Percentiles rank a stretch among this genome's conserved stretches.
These are phyloP conservation scores for Miscanthus sacchariflorus DNA, from an alignment of 202 grass and related monocot species.

Conservation along the genomic window DNA sequence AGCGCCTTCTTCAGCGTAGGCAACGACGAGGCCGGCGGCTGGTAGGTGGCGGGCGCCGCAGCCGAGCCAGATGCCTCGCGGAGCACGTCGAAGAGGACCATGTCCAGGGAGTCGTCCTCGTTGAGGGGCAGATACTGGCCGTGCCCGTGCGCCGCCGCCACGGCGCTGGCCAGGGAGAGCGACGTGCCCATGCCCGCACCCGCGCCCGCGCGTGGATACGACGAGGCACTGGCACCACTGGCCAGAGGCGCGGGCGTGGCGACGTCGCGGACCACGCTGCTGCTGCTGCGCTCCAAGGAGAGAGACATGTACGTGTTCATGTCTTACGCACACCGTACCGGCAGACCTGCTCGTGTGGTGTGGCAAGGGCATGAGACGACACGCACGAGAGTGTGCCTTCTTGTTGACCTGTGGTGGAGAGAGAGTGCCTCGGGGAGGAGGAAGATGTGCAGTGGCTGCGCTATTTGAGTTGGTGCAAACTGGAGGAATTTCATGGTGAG, in stretches of 20 bases:
- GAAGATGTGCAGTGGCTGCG: background rate
- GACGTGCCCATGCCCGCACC: slow-evolving; percentile 33
- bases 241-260: background rate
- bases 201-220: background rate
- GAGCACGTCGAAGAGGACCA: slow-evolving; percentile 93
- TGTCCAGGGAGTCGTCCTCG: slow-evolving; percentile 95
- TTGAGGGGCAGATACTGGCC: slow-evolving; percentile 70
- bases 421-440: background rate
- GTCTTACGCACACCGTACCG: background rate
- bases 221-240: background rate
- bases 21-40: slow-evolving; percentile 13
- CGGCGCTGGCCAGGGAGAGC: slow-evolving; percentile 24
- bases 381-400: background rate
- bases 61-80: slow-evolving; percentile 57
- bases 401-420: background rate
- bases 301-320: slow-evolving; percentile 30
- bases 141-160: background rate
- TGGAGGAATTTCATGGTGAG: background rate
- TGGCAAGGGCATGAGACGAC: background rate
- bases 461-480: slow-evolving; percentile 6
- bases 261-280: slow-evolving; percentile 12
- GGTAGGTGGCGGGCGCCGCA: background rate
- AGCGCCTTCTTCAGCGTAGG: background rate
- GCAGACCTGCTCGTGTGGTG: background rate
- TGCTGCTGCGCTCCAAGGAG: slow-evolving; percentile 14